Evolutionary conservation across 331 rosid species (phyloP).

Genomic region (Stylosanthes scabra): DNA sequence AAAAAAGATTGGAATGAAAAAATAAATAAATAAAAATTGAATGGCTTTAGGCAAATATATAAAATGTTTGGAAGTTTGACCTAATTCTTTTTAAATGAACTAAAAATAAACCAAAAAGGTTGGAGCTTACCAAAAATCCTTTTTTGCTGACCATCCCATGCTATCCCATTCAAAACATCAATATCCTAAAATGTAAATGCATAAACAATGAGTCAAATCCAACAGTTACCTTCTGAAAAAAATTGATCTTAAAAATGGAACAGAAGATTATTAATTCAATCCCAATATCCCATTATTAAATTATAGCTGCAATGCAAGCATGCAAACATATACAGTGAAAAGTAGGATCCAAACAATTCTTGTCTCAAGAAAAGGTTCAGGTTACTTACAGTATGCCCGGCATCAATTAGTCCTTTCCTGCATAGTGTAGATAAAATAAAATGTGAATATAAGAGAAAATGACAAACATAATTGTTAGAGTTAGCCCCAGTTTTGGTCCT

Average conservation of each 20-base stretch:
- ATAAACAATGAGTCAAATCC: conserved; percentile 14
- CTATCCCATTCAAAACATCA: conserved; percentile 95
- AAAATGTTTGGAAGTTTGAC: not conserved
- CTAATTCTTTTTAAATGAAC: too few species aligned
- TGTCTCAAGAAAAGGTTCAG: conserved; percentile 33
- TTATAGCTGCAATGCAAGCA: not conserved
- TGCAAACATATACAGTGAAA: conserved; percentile 6
- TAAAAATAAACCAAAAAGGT: not conserved
- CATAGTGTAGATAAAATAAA: conserved; percentile 36
- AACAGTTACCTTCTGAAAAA: conserved; percentile 6
- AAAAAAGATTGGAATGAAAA: not conserved
- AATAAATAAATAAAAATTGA: too few species aligned
- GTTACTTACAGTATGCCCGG: conserved; percentile 69
- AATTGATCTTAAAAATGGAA: conserved; percentile 15
- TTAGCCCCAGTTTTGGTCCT: conserved; percentile 5
- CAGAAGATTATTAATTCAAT: not conserved
- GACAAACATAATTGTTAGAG: conserved; percentile 6
- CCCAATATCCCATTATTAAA: conserved; percentile 10
- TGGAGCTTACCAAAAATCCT: conserved; percentile 75
- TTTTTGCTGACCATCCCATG: conserved; percentile 70
- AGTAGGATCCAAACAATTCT: conserved; percentile 3
- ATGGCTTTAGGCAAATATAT: too few species aligned
- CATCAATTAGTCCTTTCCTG: conserved; percentile 60
- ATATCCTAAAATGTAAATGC: conserved; percentile 48
- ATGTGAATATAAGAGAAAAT: conserved; percentile 25